These are phyloP conservation scores for Xanthoceras sorbifolium DNA, from an alignment of 345 rosid genomes.

Conservation along the genomic window DNA sequence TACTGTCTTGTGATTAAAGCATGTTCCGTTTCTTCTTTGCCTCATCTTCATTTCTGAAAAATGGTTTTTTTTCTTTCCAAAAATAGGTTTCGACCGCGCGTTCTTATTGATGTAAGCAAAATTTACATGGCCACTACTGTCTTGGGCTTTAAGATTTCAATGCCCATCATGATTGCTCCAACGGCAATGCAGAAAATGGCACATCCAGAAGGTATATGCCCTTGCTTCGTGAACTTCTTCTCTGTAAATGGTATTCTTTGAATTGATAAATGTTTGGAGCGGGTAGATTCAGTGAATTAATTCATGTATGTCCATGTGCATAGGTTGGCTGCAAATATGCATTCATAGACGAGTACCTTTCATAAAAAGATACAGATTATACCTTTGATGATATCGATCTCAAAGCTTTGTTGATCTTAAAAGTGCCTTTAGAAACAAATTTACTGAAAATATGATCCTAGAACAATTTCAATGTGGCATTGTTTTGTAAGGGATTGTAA, in stretches of 20 bases:
- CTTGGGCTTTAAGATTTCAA: slow-evolving; percentile 83
- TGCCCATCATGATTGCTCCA: slow-evolving; percentile 99
- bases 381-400: not conserved
- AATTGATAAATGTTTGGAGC: not conserved
- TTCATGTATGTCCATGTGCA: not conserved
- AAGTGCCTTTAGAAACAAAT: not conserved
- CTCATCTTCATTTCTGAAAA: not conserved
- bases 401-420: not conserved
- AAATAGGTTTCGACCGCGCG: slow-evolving; percentile 82
- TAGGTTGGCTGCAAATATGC: not conserved
- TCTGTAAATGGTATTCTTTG: not conserved
- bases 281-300: not conserved
- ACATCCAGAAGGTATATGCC: slow-evolving; percentile 73
- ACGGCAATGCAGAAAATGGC: slow-evolving; percentile 98
- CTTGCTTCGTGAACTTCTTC: not conserved
- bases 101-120: slow-evolving; percentile 84
- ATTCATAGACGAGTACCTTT: not conserved
- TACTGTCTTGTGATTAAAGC: not conserved
- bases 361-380: not conserved
- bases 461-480: not conserved
- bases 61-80: not conserved
- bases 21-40: slow-evolving; percentile 4
- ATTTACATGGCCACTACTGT: slow-evolving; percentile 74
- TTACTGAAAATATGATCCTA: not conserved
- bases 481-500: not conserved